Evolutionary conservation across 1,139 yeast species (phyloP), one percentile per base, ranked within the genome.

Genomic region (Kodamaea sp.): DNA sequence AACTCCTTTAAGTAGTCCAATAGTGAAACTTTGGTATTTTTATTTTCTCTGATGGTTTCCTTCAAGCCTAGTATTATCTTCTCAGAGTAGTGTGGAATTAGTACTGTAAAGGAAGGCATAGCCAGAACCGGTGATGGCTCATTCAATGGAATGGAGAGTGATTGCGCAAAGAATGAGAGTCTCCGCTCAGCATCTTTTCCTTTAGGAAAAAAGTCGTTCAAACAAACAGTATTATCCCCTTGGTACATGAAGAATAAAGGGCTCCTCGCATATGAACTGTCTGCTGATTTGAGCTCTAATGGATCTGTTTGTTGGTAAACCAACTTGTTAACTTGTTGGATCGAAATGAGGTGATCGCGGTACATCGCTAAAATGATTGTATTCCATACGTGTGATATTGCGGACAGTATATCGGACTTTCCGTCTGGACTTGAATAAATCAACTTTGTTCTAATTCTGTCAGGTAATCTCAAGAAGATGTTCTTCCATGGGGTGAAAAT

Each of bases 1-100:
- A 92, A 77, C 72, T 92, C 97, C 68, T 92, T 92, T 73, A 92
- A 80, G 63, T 92, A 92, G 71, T 92, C 98, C 63, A 92, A 77
- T 51, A 92, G 72, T 12, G 98, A 92, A 43, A 92, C 97, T 68
- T 97, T 85, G 19, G 98, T 74, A 55, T 46, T 76, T 78, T 1
- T 82, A 68, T 51, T 18, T 18, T 26, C 28, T 22, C 71, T 77
- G 29, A 86, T 80, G 2, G 85, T 74, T 48, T 88, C 96, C 38
- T 69, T 73, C 34, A 87, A 58, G 2, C 78, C 66, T 8, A 86
- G 55, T 5, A 85, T 55, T 16, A 88, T 83, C 52, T 81, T 85
- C 51, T 88, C 96, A 0, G 82, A 70, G 51, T 82, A 88, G 54
- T 88, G 96, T 0, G 96, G 96, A n/a, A 87, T 67, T 29, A 88